phyloP scores from a whole-genome alignment of 2,329 filamentous ascomycete genomes.

The Colletotrichum chlorophyti region DNA sequence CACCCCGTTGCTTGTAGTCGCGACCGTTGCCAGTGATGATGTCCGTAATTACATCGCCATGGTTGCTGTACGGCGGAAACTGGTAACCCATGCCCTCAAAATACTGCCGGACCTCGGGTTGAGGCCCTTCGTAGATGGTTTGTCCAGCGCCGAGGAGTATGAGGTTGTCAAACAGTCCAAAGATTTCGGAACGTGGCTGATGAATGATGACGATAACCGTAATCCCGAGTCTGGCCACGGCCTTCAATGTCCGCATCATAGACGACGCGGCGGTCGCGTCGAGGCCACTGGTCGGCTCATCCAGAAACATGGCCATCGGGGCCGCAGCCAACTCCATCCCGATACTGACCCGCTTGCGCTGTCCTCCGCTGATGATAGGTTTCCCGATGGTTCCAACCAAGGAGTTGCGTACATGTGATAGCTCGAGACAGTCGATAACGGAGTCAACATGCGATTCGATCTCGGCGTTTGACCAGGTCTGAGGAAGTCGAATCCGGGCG shows the following conservation, averaged over 20 bases:
- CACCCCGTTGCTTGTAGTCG: slow-evolving; percentile 53
- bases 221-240: slow-evolving; percentile 60
- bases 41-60: slow-evolving; percentile 65
- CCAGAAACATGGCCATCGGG: slow-evolving; percentile 61
- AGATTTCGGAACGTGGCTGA: slow-evolving; percentile 65
- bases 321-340: slow-evolving; percentile 64
- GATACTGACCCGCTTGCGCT: slow-evolving; percentile 65
- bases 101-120: slow-evolving; percentile 50
- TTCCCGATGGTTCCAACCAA: slow-evolving; percentile 58
- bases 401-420: slow-evolving; percentile 58
- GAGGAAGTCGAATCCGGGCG: slow-evolving; percentile 59
- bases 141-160: slow-evolving; percentile 62
- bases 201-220: slow-evolving; percentile 66
- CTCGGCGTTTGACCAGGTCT: slow-evolving; percentile 55
- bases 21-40: slow-evolving; percentile 65
- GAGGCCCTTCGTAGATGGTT: slow-evolving; percentile 60
- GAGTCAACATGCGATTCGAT: slow-evolving; percentile 61
- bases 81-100: slow-evolving; percentile 60
- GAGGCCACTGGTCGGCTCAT: slow-evolving; percentile 60
- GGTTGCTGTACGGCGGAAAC: slow-evolving; percentile 58
- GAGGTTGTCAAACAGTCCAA: slow-evolving; percentile 62
- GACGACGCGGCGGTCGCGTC: slow-evolving; percentile 63
- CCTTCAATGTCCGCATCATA: slow-evolving; percentile 61
- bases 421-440: slow-evolving; percentile 60
- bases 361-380: slow-evolving; percentile 62